Conservation (phyloP, 1,284 basidiomycete species). For the Cerioporus squamosus region DNA sequence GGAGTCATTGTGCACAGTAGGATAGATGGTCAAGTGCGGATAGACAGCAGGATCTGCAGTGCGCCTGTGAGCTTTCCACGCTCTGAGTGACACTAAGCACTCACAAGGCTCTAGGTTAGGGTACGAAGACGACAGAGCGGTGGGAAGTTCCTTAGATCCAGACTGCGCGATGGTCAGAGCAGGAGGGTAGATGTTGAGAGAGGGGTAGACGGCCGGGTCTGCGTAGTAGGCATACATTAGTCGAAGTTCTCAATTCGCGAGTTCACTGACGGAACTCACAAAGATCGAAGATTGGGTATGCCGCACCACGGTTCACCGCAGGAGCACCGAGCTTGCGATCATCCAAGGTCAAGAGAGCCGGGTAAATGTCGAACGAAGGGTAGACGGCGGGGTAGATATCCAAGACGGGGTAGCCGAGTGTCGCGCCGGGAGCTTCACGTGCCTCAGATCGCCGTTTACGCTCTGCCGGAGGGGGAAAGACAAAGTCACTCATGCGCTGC, state of each 20-base stretch:
- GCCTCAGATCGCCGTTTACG: background rate
- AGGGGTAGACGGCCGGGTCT: slow-evolving; percentile 33
- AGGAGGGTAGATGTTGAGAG: slow-evolving; percentile 33
- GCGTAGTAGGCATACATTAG: background rate
- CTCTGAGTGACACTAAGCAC: background rate
- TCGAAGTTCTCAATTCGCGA: background rate
- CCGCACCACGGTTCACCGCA: slow-evolving; percentile 5
- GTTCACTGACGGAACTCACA: slow-evolving; percentile 30
- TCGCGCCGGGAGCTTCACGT: background rate
- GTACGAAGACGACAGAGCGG: slow-evolving; percentile 3
- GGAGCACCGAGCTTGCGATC: slow-evolving; percentile 11
- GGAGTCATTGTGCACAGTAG: slow-evolving; percentile 4
- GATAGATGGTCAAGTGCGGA: slow-evolving; percentile 20
- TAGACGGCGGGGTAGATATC: slow-evolving; percentile 46
- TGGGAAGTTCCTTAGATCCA: slow-evolving; percentile 1
- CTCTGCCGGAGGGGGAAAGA: slow-evolving; percentile 26
- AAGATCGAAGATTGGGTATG: slow-evolving; percentile 39
- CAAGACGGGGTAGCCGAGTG: slow-evolving; percentile 32
- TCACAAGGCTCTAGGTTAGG: slow-evolving; percentile 17
- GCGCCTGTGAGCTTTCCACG: background rate
- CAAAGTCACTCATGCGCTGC: slow-evolving; percentile 17
- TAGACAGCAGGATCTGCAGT: slow-evolving; percentile 27
- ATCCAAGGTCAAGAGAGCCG: slow-evolving; percentile 15
- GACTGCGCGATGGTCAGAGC: slow-evolving; percentile 3
- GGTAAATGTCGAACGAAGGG: slow-evolving; percentile 37